These are phyloP conservation scores for Podaxis sp. DNA, from an alignment of 768 basidiomycete genomes.

Conservation along the genomic window DNA sequence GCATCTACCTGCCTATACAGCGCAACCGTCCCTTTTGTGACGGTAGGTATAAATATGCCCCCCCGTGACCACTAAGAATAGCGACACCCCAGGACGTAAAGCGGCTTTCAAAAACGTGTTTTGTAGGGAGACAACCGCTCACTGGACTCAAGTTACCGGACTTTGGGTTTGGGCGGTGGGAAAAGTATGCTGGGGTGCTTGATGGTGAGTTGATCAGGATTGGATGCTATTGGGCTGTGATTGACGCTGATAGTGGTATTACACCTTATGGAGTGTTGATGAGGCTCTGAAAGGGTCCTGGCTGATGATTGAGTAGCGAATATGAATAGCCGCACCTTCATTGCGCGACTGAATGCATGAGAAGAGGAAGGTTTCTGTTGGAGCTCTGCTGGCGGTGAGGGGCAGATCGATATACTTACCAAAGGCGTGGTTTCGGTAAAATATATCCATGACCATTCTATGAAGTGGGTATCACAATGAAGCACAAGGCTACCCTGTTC, in stretches of 20 bases:
- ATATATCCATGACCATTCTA: neutral
- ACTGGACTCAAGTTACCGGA: slow-evolving; percentile 5
- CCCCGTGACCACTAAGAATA: neutral
- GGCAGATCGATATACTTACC: neutral
- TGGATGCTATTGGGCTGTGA: neutral
- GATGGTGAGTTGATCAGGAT: neutral
- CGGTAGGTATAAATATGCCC: neutral
- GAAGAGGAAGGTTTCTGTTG: neutral
- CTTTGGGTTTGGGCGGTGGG: slow-evolving; percentile 1
- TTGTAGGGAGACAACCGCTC: neutral
- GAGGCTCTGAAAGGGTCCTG: neutral
- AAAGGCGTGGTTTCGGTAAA: neutral
- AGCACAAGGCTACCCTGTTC: neutral
- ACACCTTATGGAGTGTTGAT: neutral
- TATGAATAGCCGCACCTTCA: neutral
- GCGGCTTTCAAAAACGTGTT: neutral
- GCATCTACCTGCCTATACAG: neutral
- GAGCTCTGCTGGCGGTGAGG: neutral
- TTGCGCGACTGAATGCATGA: neutral
- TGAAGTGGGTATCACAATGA: neutral
- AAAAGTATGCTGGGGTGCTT: neutral
- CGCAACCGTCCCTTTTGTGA: neutral
- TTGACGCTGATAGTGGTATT: neutral
- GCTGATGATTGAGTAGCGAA: neutral
- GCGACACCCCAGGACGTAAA: neutral